phyloP scores from a whole-genome alignment of 2,329 filamentous ascomycete species.

The Pyrenochaeta sp. region DNA sequence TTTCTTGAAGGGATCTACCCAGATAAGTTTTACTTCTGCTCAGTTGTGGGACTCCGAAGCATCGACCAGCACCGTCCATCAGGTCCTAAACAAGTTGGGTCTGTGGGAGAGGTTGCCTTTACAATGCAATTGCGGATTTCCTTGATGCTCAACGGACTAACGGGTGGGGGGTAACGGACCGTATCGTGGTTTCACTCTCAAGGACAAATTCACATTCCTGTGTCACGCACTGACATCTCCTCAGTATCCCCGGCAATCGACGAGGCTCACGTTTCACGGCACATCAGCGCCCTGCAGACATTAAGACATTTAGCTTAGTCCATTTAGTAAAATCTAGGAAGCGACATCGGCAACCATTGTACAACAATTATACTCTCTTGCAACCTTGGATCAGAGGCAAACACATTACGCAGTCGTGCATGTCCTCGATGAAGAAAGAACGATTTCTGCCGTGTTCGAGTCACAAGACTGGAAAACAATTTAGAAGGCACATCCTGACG shows the following conservation, averaged over 20 bases:
- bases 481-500: neutral
- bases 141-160: neutral
- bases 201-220: neutral
- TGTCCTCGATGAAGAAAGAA: neutral
- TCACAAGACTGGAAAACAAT: neutral
- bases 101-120: neutral
- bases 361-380: conserved; percentile 7
- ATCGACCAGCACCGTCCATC: conserved; percentile 15
- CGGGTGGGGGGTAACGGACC: conserved; percentile 6
- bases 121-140: neutral
- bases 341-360: conserved; percentile 28
- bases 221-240: conserved; percentile 12
- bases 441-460: neutral
- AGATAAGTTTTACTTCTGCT: neutral
- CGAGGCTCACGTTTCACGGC: conserved; percentile 6
- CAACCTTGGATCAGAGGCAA: neutral
- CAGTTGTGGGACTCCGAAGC: conserved; percentile 8
- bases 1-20: neutral
- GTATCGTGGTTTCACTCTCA: neutral
- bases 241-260: conserved; percentile 9
- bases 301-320: conserved; percentile 10
- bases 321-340: conserved; percentile 7
- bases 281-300: conserved; percentile 14
- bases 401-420: neutral
- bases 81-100: conserved; percentile 20